Conservation (phyloP, 169 alveolate species). For the Babesia sp. region DNA sequence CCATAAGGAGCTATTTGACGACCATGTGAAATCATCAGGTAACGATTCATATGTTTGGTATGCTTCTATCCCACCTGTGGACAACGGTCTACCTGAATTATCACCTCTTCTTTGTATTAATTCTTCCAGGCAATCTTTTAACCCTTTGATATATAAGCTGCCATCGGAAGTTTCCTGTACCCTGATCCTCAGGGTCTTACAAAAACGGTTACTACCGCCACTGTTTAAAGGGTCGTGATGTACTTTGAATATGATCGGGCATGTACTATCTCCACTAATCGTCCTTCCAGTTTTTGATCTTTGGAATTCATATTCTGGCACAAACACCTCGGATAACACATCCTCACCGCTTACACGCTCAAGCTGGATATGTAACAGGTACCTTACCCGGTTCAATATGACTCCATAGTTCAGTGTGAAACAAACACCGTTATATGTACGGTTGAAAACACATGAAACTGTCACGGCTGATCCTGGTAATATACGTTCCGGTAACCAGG, state of each 20-base stretch:
- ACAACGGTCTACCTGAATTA: background rate
- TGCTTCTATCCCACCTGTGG: conserved; percentile 26
- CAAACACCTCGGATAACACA: conserved; percentile 5
- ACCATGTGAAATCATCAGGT: conserved; percentile 63
- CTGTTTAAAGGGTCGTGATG: conserved; percentile 6
- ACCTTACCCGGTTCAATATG: conserved; percentile 21
- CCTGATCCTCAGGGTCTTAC: conserved; percentile 4
- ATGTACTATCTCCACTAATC: conserved; percentile 10
- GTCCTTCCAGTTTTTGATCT: background rate
- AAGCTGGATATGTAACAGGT: conserved; percentile 24
- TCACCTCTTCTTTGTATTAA: background rate
- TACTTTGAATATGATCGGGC: conserved; percentile 38
- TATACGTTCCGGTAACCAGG: conserved; percentile 67
- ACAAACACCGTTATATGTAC: conserved; percentile 46
- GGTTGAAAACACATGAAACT: conserved; percentile 24
- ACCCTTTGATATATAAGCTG: conserved; percentile 27
- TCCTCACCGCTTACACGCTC: conserved; percentile 32
- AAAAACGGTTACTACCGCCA: background rate
- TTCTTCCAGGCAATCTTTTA: conserved; percentile 28
- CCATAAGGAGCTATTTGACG: conserved; percentile 74
- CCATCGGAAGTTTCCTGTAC: conserved; percentile 45
- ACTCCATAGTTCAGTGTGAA: conserved; percentile 42
- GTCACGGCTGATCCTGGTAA: conserved; percentile 29
- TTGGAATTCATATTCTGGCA: conserved; percentile 4
- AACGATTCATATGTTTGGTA: conserved; percentile 22